Conservation (phyloP, 257 asterid species). For the Ocimum tenuiflorum region DNA sequence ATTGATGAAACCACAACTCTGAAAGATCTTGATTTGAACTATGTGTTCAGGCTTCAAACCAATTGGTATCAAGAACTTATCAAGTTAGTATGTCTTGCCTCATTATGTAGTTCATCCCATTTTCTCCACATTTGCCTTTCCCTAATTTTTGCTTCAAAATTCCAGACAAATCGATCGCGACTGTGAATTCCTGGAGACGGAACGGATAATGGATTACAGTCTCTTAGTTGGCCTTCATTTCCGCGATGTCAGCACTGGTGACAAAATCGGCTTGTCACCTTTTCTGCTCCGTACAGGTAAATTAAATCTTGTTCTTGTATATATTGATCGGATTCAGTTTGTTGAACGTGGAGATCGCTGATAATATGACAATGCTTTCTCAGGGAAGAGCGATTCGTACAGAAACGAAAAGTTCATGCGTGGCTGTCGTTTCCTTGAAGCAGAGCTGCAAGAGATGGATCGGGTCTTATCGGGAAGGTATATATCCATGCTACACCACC, state of each 20-base stretch:
- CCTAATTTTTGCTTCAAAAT: not conserved
- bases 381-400: conserved; percentile 69
- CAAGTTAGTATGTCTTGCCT: conserved; percentile 29
- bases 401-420: conserved; percentile 86
- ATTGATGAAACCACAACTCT: conserved; percentile 79
- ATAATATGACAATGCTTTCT: conserved; percentile 16
- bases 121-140: not conserved
- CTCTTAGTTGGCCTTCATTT: conserved; percentile 79
- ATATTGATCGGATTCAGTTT: not conserved
- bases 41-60: conserved; percentile 46
- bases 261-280: conserved; percentile 63
- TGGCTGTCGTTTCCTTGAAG: conserved; percentile 93
- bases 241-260: conserved; percentile 48
- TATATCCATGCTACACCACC: not conserved
- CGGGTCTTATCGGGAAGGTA: conserved; percentile 82
- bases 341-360: conserved; percentile 10
- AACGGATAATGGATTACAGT: conserved; percentile 82
- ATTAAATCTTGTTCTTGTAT: not conserved
- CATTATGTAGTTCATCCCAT: not conserved
- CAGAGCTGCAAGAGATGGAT: conserved; percentile 93
- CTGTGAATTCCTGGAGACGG: conserved; percentile 78
- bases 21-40: conserved; percentile 76
- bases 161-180: conserved; percentile 68
- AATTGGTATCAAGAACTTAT: conserved; percentile 65
- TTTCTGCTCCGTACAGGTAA: conserved; percentile 76